These are phyloP conservation scores for Lactarius sanguifluus DNA, from an alignment of 768 basidiomycete species.

Conservation along the genomic window DNA sequence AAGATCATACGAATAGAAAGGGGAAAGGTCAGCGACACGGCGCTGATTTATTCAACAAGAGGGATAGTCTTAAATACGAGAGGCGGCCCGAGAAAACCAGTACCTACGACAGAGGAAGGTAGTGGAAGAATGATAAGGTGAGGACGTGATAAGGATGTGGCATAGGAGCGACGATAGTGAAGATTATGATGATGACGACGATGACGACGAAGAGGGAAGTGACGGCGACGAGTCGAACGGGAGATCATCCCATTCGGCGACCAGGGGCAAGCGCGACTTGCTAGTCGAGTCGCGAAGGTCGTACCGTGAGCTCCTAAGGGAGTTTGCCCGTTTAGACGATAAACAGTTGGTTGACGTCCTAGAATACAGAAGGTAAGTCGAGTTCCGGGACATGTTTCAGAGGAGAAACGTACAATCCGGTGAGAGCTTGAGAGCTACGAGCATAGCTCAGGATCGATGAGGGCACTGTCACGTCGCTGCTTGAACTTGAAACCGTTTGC, in stretches of 20 bases:
- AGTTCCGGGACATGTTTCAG: not conserved
- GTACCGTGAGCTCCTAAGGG: not conserved
- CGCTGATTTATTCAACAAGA: too few species aligned
- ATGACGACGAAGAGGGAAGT: conserved; percentile 33
- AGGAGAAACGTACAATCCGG: too few species aligned
- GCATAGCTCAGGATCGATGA: not conserved
- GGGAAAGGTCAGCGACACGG: too few species aligned
- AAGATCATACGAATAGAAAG: too few species aligned
- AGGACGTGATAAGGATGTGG: too few species aligned
- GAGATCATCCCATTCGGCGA: conserved; percentile 57
- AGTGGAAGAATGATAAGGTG: too few species aligned
- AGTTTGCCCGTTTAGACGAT: not conserved
- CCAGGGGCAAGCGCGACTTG: conserved; percentile 44
- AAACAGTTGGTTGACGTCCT: not conserved
- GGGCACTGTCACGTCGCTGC: not conserved
- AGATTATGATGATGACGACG: conserved; percentile 10
- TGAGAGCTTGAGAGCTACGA: too few species aligned
- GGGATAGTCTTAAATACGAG: too few species aligned
- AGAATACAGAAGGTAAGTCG: not conserved
- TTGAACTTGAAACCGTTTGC: not conserved
- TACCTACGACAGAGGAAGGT: too few species aligned
- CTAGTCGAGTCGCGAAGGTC: conserved; percentile 42
- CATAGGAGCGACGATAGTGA: too few species aligned
- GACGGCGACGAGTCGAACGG: conserved; percentile 27
- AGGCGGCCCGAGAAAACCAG: too few species aligned